Percentiles rank a stretch among this genome's conserved stretches.
These are phyloP conservation scores for Fusarium metavorans DNA, from an alignment of 2,329 filamentous ascomycete species.

Conservation along the genomic window DNA sequence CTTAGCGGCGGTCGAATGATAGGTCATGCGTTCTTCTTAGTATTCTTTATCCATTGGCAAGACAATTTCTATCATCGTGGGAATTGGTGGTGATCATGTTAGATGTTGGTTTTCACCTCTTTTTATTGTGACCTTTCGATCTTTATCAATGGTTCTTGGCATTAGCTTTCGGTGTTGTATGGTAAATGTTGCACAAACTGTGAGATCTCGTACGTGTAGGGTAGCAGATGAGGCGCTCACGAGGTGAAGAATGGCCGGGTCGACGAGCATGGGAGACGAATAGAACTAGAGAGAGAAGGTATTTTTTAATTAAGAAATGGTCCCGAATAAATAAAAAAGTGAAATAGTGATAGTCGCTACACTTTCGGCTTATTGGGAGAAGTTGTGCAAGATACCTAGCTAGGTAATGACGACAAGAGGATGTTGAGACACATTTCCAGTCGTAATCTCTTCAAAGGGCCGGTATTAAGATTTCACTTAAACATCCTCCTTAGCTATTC, in stretches of 20 bases:
- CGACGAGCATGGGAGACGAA: background rate
- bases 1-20: conserved; percentile 60
- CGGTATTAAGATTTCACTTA: background rate
- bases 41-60: conserved; percentile 48
- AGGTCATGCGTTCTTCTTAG: conserved; percentile 53
- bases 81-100: background rate
- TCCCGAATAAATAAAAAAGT: too few species aligned
- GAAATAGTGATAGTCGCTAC: background rate
- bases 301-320: background rate
- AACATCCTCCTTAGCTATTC: background rate
- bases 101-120: background rate
- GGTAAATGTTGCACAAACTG: background rate
- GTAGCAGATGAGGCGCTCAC: background rate
- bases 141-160: background rate
- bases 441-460: background rate
- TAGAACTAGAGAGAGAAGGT: background rate
- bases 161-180: background rate
- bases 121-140: background rate
- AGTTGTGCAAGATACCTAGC: background rate
- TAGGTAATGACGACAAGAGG: background rate
- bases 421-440: background rate
- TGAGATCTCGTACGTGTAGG: background rate
- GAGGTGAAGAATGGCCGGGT: background rate
- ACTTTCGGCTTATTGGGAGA: background rate
- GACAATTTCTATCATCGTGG: background rate